Evolutionary conservation across 345 rosid genomes (phyloP), one percentile per base, ranked within the genome.

Genomic region (Murraya koenigii): DNA sequence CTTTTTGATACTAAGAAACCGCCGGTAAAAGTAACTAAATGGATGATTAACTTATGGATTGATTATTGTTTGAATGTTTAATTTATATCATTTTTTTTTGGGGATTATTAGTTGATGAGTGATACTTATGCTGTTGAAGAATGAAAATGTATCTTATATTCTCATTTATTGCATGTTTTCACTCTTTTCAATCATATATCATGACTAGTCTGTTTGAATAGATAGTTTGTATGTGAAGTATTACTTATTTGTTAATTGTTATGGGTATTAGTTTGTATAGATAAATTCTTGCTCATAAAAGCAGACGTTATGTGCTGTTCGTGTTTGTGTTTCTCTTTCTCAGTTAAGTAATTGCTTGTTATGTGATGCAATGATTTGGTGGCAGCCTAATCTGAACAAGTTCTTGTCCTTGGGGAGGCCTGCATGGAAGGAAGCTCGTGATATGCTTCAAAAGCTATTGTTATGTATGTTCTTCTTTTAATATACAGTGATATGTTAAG

Each of bases 361-460:
- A 47, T 26, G 8, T 33, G 23, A 17, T 69, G 60, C 73, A 49
- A 38, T 79, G 82, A 77, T 78, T 76, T 88, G 72, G 64, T 87
- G 79, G 73, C 92, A 94, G 98, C 91, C 90, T 55, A 89, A 86
- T 80, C 83, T 94, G 84, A 94, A 92, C 80, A 92, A 88, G 79
- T 86, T 95, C 75, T 73, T 96, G 85, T 92, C 94, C 4, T 33
- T 92, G 94, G 97, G 99, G 32, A 82, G 92, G 60, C 97, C 98
- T 64, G 98, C 97, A 0, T 96, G 99, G 99, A 91, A 88, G 82
- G 98, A 96, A 85, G 99, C 99, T 66, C 99, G 99, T 2, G 78
- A 89, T 36, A 90, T 91, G 9, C 89, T 94, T 82, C 99, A 94
- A 74, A 91, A 84, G 82, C 81, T 96, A 38, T 71, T 96, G 68